Conservation (phyloP, 768 basidiomycete species). For the Sistotremastrum suecicum region DNA sequence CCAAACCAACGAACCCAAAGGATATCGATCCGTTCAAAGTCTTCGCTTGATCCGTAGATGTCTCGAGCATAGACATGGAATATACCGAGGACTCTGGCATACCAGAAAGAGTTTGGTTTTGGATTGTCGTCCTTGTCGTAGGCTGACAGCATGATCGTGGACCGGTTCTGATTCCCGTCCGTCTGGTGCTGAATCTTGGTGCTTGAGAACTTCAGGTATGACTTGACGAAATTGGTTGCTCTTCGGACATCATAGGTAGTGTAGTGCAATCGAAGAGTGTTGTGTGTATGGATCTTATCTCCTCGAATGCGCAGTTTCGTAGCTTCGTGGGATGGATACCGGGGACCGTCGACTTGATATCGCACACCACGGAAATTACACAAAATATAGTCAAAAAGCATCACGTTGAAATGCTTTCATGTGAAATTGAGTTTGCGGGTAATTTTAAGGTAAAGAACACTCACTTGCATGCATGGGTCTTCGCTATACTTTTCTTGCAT, state of each 20-base stretch:
- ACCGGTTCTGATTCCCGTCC: too few species aligned
- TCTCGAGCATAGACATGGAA: constrained; percentile 16
- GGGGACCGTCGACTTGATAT: constrained; percentile 15
- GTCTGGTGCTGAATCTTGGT: too few species aligned
- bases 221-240: constrained; percentile 25
- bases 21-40: constrained; percentile 20
- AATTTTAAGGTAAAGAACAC: constrained; percentile 9
- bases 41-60: neutral
- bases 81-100: constrained; percentile 19
- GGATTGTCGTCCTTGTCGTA: constrained; percentile 5
- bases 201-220: too few species aligned
- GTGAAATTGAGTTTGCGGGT: neutral
- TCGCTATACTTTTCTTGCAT: too few species aligned
- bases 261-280: constrained; percentile 20
- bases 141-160: constrained; percentile 19
- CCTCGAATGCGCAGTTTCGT: neutral
- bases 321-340: neutral
- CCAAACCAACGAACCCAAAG: constrained; percentile 29
- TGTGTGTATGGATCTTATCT: constrained; percentile 1
- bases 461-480: constrained; percentile 4
- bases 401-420: constrained; percentile 10
- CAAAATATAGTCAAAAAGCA: constrained; percentile 16
- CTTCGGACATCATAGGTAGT: constrained; percentile 29
- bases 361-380: constrained; percentile 10
- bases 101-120: constrained; percentile 20